Evolutionary conservation across 352 stramenopile species (phyloP).

Genomic region (Phytophthora kernoviae): DNA sequence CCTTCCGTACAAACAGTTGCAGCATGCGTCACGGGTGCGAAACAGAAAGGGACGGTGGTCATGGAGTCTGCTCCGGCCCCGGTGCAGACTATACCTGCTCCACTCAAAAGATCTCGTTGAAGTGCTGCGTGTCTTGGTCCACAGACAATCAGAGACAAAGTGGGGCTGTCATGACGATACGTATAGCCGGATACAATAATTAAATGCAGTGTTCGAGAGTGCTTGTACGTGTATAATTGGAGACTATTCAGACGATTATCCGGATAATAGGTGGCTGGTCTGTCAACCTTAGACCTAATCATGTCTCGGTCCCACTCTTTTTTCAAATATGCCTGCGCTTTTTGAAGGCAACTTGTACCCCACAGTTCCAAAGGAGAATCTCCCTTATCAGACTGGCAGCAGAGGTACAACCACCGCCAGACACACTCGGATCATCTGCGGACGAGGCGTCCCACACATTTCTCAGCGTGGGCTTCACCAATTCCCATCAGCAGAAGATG

Average conservation of each 20-base stretch:
- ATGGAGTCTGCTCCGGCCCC: background rate
- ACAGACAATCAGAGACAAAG: background rate
- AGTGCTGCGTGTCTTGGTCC: background rate
- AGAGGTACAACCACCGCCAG: too few species aligned
- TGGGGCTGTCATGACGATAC: too few species aligned
- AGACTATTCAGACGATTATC: background rate
- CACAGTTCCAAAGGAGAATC: too few species aligned
- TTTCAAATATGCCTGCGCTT: too few species aligned
- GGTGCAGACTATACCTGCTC: background rate
- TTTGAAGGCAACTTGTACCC: background rate
- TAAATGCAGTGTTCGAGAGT: too few species aligned
- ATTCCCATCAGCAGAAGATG: too few species aligned
- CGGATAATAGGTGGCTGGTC: background rate
- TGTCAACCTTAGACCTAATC: background rate
- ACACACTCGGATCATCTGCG: slow-evolving; percentile 32
- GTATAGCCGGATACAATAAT: too few species aligned
- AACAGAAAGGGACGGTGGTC: slow-evolving; percentile 26
- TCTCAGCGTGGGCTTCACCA: slow-evolving; percentile 26
- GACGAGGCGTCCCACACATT: slow-evolving; percentile 23
- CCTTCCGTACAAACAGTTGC: slow-evolving; percentile 28
- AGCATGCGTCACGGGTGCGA: slow-evolving; percentile 13
- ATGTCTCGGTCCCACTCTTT: background rate
- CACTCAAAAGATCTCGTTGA: background rate
- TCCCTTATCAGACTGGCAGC: too few species aligned
- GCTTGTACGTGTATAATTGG: background rate